Evolutionary conservation across 2,329 filamentous ascomycete species (phyloP), one percentile per base, ranked within the genome.

Genomic region (Dryadomyces quercivorus): DNA sequence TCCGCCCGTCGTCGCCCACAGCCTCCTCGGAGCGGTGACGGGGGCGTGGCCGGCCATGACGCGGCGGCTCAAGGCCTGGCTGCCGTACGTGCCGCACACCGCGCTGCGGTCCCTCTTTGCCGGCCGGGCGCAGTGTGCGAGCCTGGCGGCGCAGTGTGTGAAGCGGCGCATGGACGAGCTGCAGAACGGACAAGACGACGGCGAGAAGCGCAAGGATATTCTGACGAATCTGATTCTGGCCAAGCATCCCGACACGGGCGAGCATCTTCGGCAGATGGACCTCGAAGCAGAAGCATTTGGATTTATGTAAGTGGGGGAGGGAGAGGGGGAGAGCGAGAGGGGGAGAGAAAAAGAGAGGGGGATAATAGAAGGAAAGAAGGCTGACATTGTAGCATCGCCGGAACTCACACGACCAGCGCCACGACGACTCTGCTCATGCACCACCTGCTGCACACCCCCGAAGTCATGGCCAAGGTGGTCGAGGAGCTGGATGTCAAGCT

Each of bases 241-340:
- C 1, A 65, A 61, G 22, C 56, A 69, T 52, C 68, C 67, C 1
- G 66, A 69, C n/a, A 69, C 66, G 1, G 66, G 67, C 0, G 61
- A 62, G 36, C 54, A 45, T 1, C 57, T 70, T n/a, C 62, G 60
- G 1, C 59, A 62, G 43, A 53, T 42, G 1, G 67, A 70, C 34
- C 55, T 69, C 1, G 63, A 67, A 51, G 64, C 67, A 0, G 66
- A 70, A 50, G 66, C 66, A 3, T 70, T 69, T 59, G 67, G 64
- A 1, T 67, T 68, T 50, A 67, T 70, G 66, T 67, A 59, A 58
- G 61, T 57, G 36, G 36, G 36, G 12, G 36, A 16, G 3, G 12
- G 36, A 12, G 12, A 36, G 34, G 12, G 34, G 34, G 34, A 12
- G 34, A 12, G 12, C 6, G 12, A 36, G 34, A 36, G 12, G 12